Evolutionary conservation across 306 rosid species (phyloP).

Genomic region (Begonia masoniana): DNA sequence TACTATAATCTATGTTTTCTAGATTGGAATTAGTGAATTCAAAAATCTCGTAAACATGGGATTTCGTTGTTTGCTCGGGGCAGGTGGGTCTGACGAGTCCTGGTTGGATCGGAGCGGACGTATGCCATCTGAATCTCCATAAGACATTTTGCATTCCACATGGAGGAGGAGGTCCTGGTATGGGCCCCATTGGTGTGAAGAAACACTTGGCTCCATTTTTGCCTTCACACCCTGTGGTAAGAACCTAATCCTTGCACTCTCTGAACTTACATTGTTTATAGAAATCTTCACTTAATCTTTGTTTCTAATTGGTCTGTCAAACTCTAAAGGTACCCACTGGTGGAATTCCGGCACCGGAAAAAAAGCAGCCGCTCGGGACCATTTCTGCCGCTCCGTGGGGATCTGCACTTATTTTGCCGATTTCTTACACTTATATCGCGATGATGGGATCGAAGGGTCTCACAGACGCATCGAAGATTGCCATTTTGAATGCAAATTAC

Average conservation of each 20-base stretch:
- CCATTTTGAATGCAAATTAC: constrained; percentile 95
- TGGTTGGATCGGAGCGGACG: constrained; percentile 99
- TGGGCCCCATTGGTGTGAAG: constrained; percentile 99
- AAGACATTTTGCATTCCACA: constrained; percentile 99
- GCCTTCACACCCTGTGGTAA: constrained; percentile 99
- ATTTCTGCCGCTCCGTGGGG: constrained; percentile 99
- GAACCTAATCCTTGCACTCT: background rate
- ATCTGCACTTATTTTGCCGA: constrained; percentile 96
- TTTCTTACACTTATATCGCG: constrained; percentile 89
- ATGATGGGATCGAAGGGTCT: constrained; percentile 99
- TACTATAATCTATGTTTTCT: no score
- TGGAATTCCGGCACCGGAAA: constrained; percentile 82
- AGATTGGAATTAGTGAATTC: no score
- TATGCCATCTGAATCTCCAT: constrained; percentile 98
- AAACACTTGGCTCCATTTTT: constrained; percentile 95
- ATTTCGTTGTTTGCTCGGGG: constrained; percentile 10
- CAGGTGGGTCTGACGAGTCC: constrained; percentile 98
- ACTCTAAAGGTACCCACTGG: constrained; percentile 64
- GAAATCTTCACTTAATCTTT: constrained; percentile 2
- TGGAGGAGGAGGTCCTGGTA: constrained; percentile 99
- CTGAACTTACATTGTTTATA: background rate
- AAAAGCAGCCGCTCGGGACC: constrained; percentile 77
- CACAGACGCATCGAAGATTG: constrained; percentile 90
- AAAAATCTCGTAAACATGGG: background rate
- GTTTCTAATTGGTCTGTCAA: constrained; percentile 1